Percentiles rank a stretch among this genome's conserved stretches.
Conservation (phyloP, 345 rosid species). For the Eucalyptus grandis region DNA sequence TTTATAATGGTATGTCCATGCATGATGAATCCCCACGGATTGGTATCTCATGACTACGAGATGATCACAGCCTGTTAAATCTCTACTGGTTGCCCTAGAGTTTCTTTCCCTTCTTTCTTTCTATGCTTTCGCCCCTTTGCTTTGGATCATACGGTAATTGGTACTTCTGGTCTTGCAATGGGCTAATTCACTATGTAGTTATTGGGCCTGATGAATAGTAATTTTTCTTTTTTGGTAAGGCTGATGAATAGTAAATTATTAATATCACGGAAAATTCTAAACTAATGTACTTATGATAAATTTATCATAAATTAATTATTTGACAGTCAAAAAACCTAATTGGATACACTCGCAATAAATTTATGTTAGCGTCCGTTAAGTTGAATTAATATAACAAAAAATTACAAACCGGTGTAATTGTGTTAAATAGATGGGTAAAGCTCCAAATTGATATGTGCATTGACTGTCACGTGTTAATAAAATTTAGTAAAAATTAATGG, state of each 20-base stretch:
- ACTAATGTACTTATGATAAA: too few species aligned
- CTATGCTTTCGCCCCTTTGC: neutral
- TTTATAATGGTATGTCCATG: neutral
- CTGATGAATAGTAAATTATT: neutral
- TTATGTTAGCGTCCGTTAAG: too few species aligned
- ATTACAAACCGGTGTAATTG: too few species aligned
- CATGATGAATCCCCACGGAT: neutral
- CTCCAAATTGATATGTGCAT: rapidly evolving
- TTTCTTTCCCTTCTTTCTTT: neutral
- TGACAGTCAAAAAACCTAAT: rapidly evolving
- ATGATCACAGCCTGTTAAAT: neutral
- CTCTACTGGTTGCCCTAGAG: neutral
- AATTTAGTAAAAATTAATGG: too few species aligned
- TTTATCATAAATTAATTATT: too few species aligned
- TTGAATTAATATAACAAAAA: too few species aligned
- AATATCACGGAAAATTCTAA: too few species aligned
- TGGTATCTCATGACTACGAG: neutral
- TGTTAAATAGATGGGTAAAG: too few species aligned
- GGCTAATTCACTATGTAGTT: too few species aligned
- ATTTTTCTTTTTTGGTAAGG: too few species aligned
- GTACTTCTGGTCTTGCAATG: neutral
- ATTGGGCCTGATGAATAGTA: neutral
- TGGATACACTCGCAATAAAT: too few species aligned
- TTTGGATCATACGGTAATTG: neutral
- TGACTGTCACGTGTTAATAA: rapidly evolving